phyloP scores from a whole-genome alignment of 805 yeast species.

The Candida takata region DNA sequence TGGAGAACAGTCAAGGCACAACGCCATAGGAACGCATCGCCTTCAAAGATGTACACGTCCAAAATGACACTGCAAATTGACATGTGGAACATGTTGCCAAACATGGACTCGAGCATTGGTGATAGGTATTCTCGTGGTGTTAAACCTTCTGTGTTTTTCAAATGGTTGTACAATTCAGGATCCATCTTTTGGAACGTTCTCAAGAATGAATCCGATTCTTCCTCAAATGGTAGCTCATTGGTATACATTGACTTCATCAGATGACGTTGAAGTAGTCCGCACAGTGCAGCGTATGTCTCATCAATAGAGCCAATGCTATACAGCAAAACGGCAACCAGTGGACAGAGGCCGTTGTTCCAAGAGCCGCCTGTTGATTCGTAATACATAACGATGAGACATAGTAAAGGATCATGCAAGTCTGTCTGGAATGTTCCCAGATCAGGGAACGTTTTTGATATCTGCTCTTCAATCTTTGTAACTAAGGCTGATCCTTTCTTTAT shows the following conservation, averaged over 20 bases:
- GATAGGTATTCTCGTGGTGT: constrained; percentile 36
- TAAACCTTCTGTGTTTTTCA: constrained; percentile 34
- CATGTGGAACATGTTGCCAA: constrained; percentile 38
- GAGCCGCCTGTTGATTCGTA: constrained; percentile 15
- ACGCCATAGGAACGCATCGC: constrained; percentile 48
- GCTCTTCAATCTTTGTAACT: constrained; percentile 12
- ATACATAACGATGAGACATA: constrained; percentile 29
- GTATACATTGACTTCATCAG: constrained; percentile 27
- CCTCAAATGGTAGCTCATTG: constrained; percentile 19
- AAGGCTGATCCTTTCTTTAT: constrained; percentile 6
- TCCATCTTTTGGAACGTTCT: constrained; percentile 37
- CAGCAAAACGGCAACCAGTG: constrained; percentile 36
- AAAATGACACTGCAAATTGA: constrained; percentile 43
- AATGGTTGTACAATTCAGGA: constrained; percentile 43
- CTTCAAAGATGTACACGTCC: constrained; percentile 57
- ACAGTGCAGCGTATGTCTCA: constrained; percentile 34
- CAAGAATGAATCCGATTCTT: constrained; percentile 40
- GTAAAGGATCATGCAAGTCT: constrained; percentile 27
- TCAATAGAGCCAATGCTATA: constrained; percentile 28
- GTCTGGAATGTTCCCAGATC: constrained; percentile 32
- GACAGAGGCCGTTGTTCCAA: constrained; percentile 32
- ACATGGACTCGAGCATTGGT: constrained; percentile 37
- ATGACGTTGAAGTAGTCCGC: constrained; percentile 31
- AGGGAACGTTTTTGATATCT: constrained; percentile 28
- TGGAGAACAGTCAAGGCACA: constrained; percentile 46